Evolutionary conservation across 73 alveolate genomes (phyloP), one percentile per base, ranked within the genome.

Genomic region (Symbiodinium natans): DNA sequence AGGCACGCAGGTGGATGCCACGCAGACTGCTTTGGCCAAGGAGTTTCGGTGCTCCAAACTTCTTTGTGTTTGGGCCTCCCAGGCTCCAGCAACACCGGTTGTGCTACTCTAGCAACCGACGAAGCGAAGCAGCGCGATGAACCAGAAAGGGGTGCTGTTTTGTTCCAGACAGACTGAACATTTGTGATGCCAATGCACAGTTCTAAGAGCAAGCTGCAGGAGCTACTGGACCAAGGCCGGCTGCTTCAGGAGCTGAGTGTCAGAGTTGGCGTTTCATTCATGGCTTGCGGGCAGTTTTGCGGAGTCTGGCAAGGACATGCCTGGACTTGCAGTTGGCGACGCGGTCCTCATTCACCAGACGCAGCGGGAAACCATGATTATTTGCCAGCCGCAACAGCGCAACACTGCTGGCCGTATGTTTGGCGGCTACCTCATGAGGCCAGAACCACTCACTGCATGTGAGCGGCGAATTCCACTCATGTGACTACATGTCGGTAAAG

Each of bases 331-430:
- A 38, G 94, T 86, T 83, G 94, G 94, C 29, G 94, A 86, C 10
- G 94, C 94, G 41, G 94, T 86, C 41, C 84, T 86, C 63, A 86
- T 86, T 54, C 38, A 54, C 84, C 94, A 86, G 84, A 86, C 94
- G 42, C 94, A 82, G 68, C 94, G 94, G 33, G 94, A 86, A 41
- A 86, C 94, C 42, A 86, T 86, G 94, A 86, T 86, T 83, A 86
- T 86, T 27, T 86, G 84, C 83, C 94, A 86, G 84, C 94, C 94
- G 15, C 94, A 86, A 41, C 94, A 86, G 94, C 84, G 94, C 63
- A 86, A 86, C 84, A 86, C 94, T 31, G 94, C 94, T 36, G 94
- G 94, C 6, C 94, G 94, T 63, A 86, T 86, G 94, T 86, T 86
- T 23, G 94, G 94, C 7, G 94, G 94, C 40, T 86, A 86, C 83